Evolutionary conservation across 2,329 filamentous ascomycete genomes (phyloP), one percentile per base, ranked within the genome.

Genomic region (Metarhizium rileyi): DNA sequence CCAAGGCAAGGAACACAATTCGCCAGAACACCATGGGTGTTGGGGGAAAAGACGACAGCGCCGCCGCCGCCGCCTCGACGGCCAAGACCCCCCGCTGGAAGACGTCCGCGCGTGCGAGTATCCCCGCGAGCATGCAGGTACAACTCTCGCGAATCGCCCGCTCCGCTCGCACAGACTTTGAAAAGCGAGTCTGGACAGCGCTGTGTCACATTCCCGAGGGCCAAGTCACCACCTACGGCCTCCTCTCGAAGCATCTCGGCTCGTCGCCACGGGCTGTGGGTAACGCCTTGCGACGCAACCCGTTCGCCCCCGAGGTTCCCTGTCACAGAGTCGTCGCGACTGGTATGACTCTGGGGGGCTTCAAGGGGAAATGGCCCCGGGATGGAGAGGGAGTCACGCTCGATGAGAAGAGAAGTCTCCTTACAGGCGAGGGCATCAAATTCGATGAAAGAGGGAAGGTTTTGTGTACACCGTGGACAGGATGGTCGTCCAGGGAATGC

Each of bases 281-380:
- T 16, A 88, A 86, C 52, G 87, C 87, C 2, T 72, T 94, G 61
- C 77, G 85, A 18, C 72, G 76, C 9, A 95, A 95, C 62, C 88
- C 88, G 0, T 94, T 91, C 59, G 88, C 89, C 14, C 88, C 89
- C 0, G 76, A 80, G 30, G 84, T 91, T 4, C 89, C 88, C 1
- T 94, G 88, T 53, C 88, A 94, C 66, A 77, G 89, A 9, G 84
- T 91, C 22, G 78, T 94, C 44, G 86, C 86, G 5, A 83, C 81
- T 38, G 83, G 83, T 47, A 83, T 86, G 12, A 73, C 74, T n/a
- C 65, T 89, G 22, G 85, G 85, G 40, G 84, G 84, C 0, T 88
- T 87, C 70, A 81, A 83, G 65, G 84, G 84, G 3, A 75, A 79
- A 55, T 82, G 80, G 73, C 75, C 80, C 3, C 73, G 73, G 49